phyloP scores from a whole-genome alignment of 306 rosid species.

The Senna tora region DNA sequence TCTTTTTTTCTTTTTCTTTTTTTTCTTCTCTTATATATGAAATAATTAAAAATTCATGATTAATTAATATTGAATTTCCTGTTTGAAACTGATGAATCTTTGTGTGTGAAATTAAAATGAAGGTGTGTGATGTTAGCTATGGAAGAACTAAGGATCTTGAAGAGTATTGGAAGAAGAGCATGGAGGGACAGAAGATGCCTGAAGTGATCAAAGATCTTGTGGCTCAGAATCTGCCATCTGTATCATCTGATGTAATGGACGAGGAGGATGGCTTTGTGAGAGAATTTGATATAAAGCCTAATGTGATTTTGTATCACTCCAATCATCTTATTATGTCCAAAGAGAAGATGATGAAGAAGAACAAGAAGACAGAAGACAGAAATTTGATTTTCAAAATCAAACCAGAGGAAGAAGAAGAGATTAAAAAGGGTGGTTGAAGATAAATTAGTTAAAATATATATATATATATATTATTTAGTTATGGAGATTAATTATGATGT shows the following conservation, averaged over 20 bases:
- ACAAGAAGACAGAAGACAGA: not conserved
- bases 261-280: slow-evolving; percentile 43
- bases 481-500: too few species aligned
- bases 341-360: slow-evolving; percentile 14
- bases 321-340: slow-evolving; percentile 29
- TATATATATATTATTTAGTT: too few species aligned
- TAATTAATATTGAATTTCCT: too few species aligned
- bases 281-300: slow-evolving; percentile 54
- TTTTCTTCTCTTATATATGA: too few species aligned
- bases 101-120: slow-evolving; percentile 2
- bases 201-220: slow-evolving; percentile 55
- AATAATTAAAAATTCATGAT: too few species aligned
- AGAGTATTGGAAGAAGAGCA: slow-evolving; percentile 57
- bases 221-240: slow-evolving; percentile 32
- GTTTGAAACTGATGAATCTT: not conserved
- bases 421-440: slow-evolving; percentile 8
- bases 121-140: slow-evolving; percentile 41
- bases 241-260: slow-evolving; percentile 26
- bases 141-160: slow-evolving; percentile 61
- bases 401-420: slow-evolving; percentile 14
- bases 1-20: too few species aligned
- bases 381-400: not conserved
- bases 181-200: slow-evolving; percentile 68
- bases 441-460: not conserved
- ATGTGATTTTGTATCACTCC: slow-evolving; percentile 56